A percentile compares a stretch with the other conserved stretches of the same genome.
These are phyloP conservation scores for Coemansia umbellata DNA, from an alignment of 192 early-diverging fungal species.

Conservation along the genomic window DNA sequence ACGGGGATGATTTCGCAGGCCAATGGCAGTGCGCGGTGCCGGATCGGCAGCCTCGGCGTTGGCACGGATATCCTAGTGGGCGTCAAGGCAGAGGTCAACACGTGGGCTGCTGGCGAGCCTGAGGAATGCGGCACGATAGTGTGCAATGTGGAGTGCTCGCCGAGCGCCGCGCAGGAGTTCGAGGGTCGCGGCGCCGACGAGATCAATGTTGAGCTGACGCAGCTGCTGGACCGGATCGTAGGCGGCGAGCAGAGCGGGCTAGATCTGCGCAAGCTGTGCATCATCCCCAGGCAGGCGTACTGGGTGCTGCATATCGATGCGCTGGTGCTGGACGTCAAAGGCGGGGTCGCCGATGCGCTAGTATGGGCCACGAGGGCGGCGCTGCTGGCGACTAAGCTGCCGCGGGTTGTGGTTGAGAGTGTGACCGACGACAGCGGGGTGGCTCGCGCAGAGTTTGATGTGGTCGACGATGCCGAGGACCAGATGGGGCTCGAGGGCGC, in stretches of 20 bases:
- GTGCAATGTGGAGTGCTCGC: slow-evolving; percentile 91
- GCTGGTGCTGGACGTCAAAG: slow-evolving; percentile 85
- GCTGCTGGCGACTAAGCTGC: slow-evolving; percentile 81
- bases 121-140: slow-evolving; percentile 62
- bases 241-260: slow-evolving; percentile 73
- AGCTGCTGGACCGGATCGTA: slow-evolving; percentile 74
- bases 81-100: slow-evolving; percentile 86
- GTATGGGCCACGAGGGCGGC: slow-evolving; percentile 85
- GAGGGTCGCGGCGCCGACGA: slow-evolving; percentile 77
- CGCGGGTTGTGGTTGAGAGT: slow-evolving; percentile 78
- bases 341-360: slow-evolving; percentile 81
- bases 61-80: slow-evolving; percentile 93
- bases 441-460: slow-evolving; percentile 80
- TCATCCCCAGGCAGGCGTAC: slow-evolving; percentile 84
- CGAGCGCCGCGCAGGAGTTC: slow-evolving; percentile 77
- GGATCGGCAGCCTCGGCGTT: slow-evolving; percentile 55
- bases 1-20: slow-evolving; percentile 87
- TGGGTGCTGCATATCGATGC: slow-evolving; percentile 93
- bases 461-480: slow-evolving; percentile 86
- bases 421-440: slow-evolving; percentile 75
- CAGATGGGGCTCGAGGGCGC: slow-evolving; percentile 72
- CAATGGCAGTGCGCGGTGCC: slow-evolving; percentile 78
- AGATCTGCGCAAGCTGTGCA: slow-evolving; percentile 80
- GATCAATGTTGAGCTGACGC: slow-evolving; percentile 79
- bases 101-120: slow-evolving; percentile 57